phyloP scores from a whole-genome alignment of 169 alveolate species.

The Plasmodium sp. region DNA sequence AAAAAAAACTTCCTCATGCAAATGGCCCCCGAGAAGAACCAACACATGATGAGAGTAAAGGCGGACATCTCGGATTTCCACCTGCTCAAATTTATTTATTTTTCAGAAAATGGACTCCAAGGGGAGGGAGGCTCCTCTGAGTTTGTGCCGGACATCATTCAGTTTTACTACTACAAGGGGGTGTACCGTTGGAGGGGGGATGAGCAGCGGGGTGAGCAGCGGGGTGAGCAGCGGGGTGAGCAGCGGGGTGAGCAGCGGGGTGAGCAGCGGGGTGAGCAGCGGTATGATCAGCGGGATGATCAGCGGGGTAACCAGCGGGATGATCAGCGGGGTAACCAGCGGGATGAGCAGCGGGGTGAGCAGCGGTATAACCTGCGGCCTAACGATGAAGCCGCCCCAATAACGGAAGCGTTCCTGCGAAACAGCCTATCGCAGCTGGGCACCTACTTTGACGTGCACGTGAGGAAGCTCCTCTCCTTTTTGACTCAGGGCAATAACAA shows the following conservation, averaged over 20 bases:
- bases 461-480: not conserved
- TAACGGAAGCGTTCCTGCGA: conserved; percentile 3
- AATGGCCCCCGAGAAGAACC: not conserved
- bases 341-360: not conserved
- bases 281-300: not conserved
- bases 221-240: not conserved
- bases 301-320: not conserved
- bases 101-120: not conserved
- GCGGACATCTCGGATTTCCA: conserved; percentile 43
- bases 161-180: conserved; percentile 35
- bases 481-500: conserved; percentile 62
- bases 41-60: conserved; percentile 29
- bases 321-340: not conserved
- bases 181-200: not conserved
- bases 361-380: not conserved
- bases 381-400: not conserved
- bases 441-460: conserved; percentile 40
- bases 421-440: not conserved
- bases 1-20: conserved; percentile 52
- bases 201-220: no score
- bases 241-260: not conserved
- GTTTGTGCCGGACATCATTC: conserved; percentile 23
- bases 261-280: not conserved
- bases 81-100: not conserved
- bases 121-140: not conserved